A percentile compares a stretch with the other conserved stretches of the same genome.
Conservation (phyloP, 257 asterid species). For the Solanum appendiculatum region DNA sequence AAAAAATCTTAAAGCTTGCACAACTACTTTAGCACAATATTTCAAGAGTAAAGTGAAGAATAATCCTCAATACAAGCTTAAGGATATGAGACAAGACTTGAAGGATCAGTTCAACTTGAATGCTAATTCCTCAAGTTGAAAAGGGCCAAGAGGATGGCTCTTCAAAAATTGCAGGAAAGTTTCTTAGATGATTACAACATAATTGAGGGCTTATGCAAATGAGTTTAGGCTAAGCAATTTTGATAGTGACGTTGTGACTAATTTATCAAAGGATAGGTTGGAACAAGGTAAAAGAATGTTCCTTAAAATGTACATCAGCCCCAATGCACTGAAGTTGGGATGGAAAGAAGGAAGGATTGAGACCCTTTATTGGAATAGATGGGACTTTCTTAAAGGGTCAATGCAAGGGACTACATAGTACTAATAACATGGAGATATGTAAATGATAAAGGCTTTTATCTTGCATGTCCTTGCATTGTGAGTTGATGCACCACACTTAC, state of each 20-base stretch:
- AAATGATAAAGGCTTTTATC: not conserved
- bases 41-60: not conserved
- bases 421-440: too few relatives aligned
- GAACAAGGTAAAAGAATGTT: not conserved
- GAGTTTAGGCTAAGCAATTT: not conserved
- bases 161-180: not conserved
- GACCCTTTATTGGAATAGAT: not conserved
- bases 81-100: not conserved
- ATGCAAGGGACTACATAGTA: not conserved
- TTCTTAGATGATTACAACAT: not conserved
- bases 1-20: too few relatives aligned
- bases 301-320: too few relatives aligned
- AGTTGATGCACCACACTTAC: not conserved
- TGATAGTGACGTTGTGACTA: not conserved
- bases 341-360: not conserved
- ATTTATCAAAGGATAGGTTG: too few relatives aligned
- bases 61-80: not conserved
- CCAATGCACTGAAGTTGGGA: not conserved
- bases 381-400: not conserved
- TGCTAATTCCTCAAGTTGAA: too few relatives aligned
- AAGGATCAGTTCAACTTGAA: not conserved
- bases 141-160: too few relatives aligned
- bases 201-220: not conserved
- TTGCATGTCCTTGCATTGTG: not conserved
- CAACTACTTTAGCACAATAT: not conserved